Percentiles rank a stretch among this genome's conserved stretches.
Evolutionary conservation across 495 filamentous ascomycete genomes (phyloP).

Genomic region (Penicillium turbatum): DNA sequence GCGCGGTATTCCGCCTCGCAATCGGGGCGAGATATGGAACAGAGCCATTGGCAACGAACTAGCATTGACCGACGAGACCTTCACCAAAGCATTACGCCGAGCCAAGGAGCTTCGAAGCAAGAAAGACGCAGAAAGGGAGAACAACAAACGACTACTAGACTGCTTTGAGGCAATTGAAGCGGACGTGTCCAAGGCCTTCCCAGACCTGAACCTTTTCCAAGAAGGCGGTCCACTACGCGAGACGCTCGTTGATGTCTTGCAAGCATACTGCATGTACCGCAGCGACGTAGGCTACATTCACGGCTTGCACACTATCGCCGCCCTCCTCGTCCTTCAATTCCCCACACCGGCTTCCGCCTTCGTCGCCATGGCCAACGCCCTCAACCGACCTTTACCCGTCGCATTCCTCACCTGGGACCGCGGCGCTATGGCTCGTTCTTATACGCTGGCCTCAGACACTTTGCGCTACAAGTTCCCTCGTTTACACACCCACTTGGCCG

Average conservation of each 20-base stretch:
- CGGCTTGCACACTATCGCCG: slow-evolving; percentile 84
- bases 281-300: slow-evolving; percentile 87
- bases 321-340: slow-evolving; percentile 80
- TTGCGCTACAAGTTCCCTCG: slow-evolving; percentile 67
- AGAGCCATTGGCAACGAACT: slow-evolving; percentile 88
- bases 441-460: slow-evolving; percentile 65
- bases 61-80: slow-evolving; percentile 69
- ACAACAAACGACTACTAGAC: slow-evolving; percentile 45
- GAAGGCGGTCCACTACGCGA: slow-evolving; percentile 69
- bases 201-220: slow-evolving; percentile 81
- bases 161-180: slow-evolving; percentile 67
- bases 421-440: slow-evolving; percentile 65
- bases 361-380: slow-evolving; percentile 74
- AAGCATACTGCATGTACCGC: slow-evolving; percentile 90
- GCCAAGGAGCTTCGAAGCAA: slow-evolving; percentile 61
- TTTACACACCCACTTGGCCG: slow-evolving; percentile 63
- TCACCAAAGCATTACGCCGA: slow-evolving; percentile 70
- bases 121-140: slow-evolving; percentile 44
- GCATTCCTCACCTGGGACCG: slow-evolving; percentile 80
- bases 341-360: slow-evolving; percentile 69
- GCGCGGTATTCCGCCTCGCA: slow-evolving; percentile 77
- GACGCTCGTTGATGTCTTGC: slow-evolving; percentile 72
- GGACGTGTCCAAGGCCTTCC: slow-evolving; percentile 70
- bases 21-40: slow-evolving; percentile 79
- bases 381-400: slow-evolving; percentile 84